Evolutionary conservation across 2,329 filamentous ascomycete genomes (phyloP), one percentile per base, ranked within the genome.

Genomic region (Teratosphaeria gauchensis): DNA sequence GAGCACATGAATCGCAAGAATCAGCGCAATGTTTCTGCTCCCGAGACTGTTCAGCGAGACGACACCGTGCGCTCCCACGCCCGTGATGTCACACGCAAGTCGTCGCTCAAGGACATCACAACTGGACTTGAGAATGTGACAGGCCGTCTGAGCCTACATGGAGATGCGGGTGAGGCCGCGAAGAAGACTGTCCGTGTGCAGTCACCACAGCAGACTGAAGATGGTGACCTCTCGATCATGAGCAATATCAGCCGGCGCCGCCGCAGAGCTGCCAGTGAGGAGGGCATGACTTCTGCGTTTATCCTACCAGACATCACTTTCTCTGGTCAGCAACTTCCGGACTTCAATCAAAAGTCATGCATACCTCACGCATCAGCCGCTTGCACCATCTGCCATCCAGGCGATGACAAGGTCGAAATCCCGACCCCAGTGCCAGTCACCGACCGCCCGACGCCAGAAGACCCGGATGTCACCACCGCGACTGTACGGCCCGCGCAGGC

Each of bases 281-380:
- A 67, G 14, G 66, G 68, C 59, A 62, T 68, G 80, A 86, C 83
- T 5, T 86, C 83, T 2, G 83, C 82, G 5, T 85, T 85, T 67
- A 85, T 86, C 62, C 72, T 86, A 5, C 83, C 83, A 11, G 83
- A 86, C 63, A 83, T 86, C 64, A 85, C 83, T 21, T 72, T 85
- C 52, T 67, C 69, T 67, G 67, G 64, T 16, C 38, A 52, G 16
- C 16, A 42, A n/a, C 51, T 56, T 12, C 53, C 61, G 2, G 54
- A 51, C 46, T 42, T 59, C 57, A 56, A 56, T 14, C 61, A 58
- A 56, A 58, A 56, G 7, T 16, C 52, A 0, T 53, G 52, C 52
- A 53, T 53, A 5, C 5, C 28, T 16, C 52, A 53, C 32, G 12
- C 16, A 9, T 31, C 52, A 12, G 52, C 28, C 28, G 11, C 28